phyloP scores from a whole-genome alignment of 2,329 filamentous ascomycete species.

The Pestalotiopsis fici region DNA sequence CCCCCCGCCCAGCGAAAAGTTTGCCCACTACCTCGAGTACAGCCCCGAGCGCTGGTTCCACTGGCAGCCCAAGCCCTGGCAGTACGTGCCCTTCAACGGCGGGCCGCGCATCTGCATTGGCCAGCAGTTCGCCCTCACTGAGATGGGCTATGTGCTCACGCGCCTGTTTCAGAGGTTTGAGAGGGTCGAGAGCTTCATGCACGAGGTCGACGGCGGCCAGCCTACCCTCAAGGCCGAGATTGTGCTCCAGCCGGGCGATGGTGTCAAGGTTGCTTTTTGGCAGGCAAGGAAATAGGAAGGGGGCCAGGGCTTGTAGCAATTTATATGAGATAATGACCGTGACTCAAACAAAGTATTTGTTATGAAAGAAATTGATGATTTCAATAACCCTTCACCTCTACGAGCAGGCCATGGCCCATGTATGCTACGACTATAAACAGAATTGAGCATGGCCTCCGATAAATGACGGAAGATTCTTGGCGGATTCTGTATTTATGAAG shows the following conservation, averaged over 20 bases:
- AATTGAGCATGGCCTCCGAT: too few relatives aligned
- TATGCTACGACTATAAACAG: too few relatives aligned
- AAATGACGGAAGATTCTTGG: too few relatives aligned
- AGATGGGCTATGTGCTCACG: constrained; percentile 73
- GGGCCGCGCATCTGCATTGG: constrained; percentile 55
- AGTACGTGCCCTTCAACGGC: constrained; percentile 62
- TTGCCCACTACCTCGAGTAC: constrained; percentile 52
- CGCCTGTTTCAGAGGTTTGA: constrained; percentile 74
- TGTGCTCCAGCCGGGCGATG: constrained; percentile 59
- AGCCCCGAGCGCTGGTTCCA: constrained; percentile 67
- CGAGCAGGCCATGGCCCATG: too few relatives aligned
- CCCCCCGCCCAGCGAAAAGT: constrained; percentile 47
- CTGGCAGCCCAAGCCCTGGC: constrained; percentile 67
- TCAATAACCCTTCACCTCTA: too few relatives aligned
- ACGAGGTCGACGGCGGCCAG: constrained; percentile 51
- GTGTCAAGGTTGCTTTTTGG: constrained; percentile 59
- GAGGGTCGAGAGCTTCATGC: constrained; percentile 59
- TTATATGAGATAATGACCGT: too few relatives aligned
- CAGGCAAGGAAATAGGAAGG: constrained; percentile 35
- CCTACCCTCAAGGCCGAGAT: constrained; percentile 61
- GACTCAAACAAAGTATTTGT: too few relatives aligned
- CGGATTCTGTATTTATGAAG: too few relatives aligned
- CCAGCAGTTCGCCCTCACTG: constrained; percentile 79
- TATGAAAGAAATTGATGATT: too few relatives aligned
- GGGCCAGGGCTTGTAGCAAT: too few relatives aligned